Percentiles rank a stretch among this genome's conserved stretches.
phyloP scores from a whole-genome alignment of 73 alveolate species.

The Paramecium octaurelia region DNA sequence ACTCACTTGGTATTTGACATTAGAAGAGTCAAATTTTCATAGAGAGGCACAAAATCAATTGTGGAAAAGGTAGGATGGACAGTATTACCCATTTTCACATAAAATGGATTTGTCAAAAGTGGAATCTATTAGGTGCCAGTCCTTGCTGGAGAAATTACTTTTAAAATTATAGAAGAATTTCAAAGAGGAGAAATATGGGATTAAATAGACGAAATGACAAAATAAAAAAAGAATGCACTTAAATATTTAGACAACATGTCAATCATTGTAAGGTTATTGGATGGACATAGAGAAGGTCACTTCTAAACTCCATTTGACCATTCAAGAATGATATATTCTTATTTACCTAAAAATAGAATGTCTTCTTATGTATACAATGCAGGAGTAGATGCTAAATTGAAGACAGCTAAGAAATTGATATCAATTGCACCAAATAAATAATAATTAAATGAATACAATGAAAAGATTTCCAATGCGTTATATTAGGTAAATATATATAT shows the following conservation, averaged over 20 bases:
- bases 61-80: slow-evolving; percentile 82
- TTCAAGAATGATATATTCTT: slow-evolving; percentile 68
- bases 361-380: slow-evolving; percentile 60
- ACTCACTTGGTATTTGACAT: slow-evolving; percentile 58
- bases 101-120: slow-evolving; percentile 76
- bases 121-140: slow-evolving; percentile 82
- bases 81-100: slow-evolving; percentile 67
- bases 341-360: slow-evolving; percentile 69
- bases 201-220: slow-evolving; percentile 44
- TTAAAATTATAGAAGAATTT: slow-evolving; percentile 57
- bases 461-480: slow-evolving; percentile 46
- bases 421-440: slow-evolving; percentile 55
- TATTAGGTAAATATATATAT: neutral
- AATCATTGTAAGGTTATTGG: slow-evolving; percentile 76
- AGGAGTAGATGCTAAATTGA: slow-evolving; percentile 56
- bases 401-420: slow-evolving; percentile 43
- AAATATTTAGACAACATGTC: slow-evolving; percentile 72
- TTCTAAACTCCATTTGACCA: slow-evolving; percentile 72
- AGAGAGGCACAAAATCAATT: slow-evolving; percentile 72
- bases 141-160: slow-evolving; percentile 73
- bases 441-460: slow-evolving; percentile 55
- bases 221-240: slow-evolving; percentile 55
- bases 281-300: slow-evolving; percentile 89
- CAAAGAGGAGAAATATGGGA: slow-evolving; percentile 74
- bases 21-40: slow-evolving; percentile 56